A percentile compares a stretch with the other conserved stretches of the same genome.
These are phyloP conservation scores for Kregervanrija fluxuum DNA, from an alignment of 805 yeast genomes.

Conservation along the genomic window DNA sequence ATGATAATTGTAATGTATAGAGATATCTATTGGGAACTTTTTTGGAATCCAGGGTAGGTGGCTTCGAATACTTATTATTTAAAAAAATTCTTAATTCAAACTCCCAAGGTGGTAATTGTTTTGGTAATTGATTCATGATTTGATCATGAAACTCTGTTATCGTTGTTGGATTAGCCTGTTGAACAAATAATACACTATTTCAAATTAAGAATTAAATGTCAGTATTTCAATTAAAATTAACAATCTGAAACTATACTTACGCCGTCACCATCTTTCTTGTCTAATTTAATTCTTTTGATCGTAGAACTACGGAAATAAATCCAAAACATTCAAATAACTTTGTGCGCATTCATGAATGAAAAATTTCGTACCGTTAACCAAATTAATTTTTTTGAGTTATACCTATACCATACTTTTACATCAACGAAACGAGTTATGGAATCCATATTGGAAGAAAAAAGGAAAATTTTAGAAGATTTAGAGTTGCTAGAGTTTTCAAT, in stretches of 20 bases:
- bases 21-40: conserved; percentile 38
- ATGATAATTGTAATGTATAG: conserved; percentile 45
- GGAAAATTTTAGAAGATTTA: conserved; percentile 49
- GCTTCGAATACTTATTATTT: conserved; percentile 49
- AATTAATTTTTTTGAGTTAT: neutral
- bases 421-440: neutral
- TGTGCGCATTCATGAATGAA: neutral
- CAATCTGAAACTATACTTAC: conserved; percentile 13
- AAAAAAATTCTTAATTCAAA: conserved; percentile 63
- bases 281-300: neutral
- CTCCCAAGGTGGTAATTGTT: conserved; percentile 55
- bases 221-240: neutral
- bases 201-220: neutral
- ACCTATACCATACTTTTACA: neutral
- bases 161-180: conserved; percentile 47
- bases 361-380: neutral
- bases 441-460: conserved; percentile 29
- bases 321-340: neutral
- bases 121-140: conserved; percentile 60
- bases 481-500: conserved; percentile 68
- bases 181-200: conserved; percentile 32
- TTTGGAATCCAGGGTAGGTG: conserved; percentile 28
- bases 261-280: conserved; percentile 27
- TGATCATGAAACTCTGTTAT: conserved; percentile 66
- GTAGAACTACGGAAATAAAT: neutral